phyloP scores from a whole-genome alignment of 352 stramenopile species.

The Pythium folliculosum region DNA sequence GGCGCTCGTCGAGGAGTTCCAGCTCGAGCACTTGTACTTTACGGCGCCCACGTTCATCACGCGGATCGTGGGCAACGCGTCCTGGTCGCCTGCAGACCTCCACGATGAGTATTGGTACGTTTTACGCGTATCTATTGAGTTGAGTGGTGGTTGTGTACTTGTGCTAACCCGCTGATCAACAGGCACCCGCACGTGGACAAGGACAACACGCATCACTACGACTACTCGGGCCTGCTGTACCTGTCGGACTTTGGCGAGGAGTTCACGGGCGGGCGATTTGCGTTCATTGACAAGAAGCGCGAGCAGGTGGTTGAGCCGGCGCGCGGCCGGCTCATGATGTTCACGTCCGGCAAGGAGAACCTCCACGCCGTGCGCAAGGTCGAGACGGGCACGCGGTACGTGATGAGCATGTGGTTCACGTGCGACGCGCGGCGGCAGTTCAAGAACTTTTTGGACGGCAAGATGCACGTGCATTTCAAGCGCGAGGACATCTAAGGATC shows the following conservation, averaged over 20 bases:
- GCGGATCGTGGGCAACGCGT: conserved; percentile 80
- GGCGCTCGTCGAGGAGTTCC: conserved; percentile 81
- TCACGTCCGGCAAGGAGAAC: conserved; percentile 90
- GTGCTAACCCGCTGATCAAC: background rate
- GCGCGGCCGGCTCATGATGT: conserved; percentile 85
- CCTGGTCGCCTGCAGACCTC: conserved; percentile 74
- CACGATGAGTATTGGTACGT: conserved; percentile 91
- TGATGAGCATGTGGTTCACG: conserved; percentile 94
- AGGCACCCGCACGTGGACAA: conserved; percentile 92
- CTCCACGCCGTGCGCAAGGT: conserved; percentile 80
- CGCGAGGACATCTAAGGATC: conserved; percentile 33
- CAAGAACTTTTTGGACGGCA: conserved; percentile 90
- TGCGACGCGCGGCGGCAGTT: conserved; percentile 86
- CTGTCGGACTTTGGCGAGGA: conserved; percentile 79
- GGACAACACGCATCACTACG: conserved; percentile 93
- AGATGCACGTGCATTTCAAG: conserved; percentile 78
- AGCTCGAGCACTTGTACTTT: conserved; percentile 83
- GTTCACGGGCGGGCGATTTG: conserved; percentile 90
- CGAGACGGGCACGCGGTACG: conserved; percentile 78
- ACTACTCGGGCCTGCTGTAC: conserved; percentile 92
- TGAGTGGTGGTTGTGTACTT: background rate
- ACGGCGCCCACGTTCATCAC: conserved; percentile 94
- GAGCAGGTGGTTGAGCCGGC: conserved; percentile 77
- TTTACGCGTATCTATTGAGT: background rate
- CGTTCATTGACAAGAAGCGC: conserved; percentile 80